Evolutionary conservation across 345 rosid genomes (phyloP).

Genomic region (Ceriops zippeliana): DNA sequence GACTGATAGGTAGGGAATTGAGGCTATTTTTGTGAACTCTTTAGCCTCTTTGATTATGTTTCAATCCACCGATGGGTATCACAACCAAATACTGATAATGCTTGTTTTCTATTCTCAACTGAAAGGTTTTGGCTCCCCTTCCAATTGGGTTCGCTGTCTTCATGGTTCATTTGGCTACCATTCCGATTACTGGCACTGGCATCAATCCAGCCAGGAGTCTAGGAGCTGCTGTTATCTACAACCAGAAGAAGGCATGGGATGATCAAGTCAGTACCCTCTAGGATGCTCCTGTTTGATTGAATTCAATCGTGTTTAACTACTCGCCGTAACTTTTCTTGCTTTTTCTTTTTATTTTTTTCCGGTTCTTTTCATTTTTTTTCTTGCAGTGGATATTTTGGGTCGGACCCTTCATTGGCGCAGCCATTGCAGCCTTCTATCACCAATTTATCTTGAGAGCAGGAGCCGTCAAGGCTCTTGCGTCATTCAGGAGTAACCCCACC

Average conservation of each 20-base stretch:
- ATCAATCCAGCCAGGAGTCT: slow-evolving; percentile 88
- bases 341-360: not conserved
- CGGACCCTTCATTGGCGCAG: slow-evolving; percentile 83
- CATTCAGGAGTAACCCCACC: slow-evolving; percentile 74
- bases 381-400: slow-evolving; percentile 89
- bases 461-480: slow-evolving; percentile 74
- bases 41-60: too few relatives aligned
- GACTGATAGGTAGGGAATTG: too few relatives aligned
- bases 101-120: not conserved
- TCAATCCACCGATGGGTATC: too few relatives aligned
- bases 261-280: slow-evolving; percentile 46
- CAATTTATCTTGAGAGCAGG: slow-evolving; percentile 78
- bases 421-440: slow-evolving; percentile 85
- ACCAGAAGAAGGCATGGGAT: slow-evolving; percentile 58
- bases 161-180: slow-evolving; percentile 90
- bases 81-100: too few relatives aligned
- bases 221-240: slow-evolving; percentile 74
- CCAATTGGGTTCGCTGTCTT: slow-evolving; percentile 90
- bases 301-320: not conserved
- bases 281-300: not conserved
- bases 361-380: too few relatives aligned
- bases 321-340: not conserved
- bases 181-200: slow-evolving; percentile 85
- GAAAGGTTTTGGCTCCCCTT: slow-evolving; percentile 76
- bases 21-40: too few relatives aligned